A percentile compares a stretch with the other conserved stretches of the same genome.
These are phyloP conservation scores for Saccharum officinarum DNA, from an alignment of 176 grass and related monocot genomes.

Conservation along the genomic window DNA sequence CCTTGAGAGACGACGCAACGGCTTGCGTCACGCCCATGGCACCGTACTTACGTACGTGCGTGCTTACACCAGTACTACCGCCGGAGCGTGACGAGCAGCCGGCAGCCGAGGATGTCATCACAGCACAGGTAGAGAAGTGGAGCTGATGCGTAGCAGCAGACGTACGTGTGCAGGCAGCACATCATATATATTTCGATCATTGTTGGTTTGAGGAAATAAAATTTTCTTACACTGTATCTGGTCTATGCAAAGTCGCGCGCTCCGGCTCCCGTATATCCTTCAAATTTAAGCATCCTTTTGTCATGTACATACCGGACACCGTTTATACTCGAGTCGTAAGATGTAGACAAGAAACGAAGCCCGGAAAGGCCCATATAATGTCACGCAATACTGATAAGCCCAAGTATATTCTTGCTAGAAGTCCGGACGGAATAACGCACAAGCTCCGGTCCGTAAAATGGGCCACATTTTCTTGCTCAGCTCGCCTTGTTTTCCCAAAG, in stretches of 20 bases:
- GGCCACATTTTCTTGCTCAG: not conserved
- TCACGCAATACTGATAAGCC: not conserved
- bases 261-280: too few species aligned
- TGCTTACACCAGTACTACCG: not conserved
- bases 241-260: not conserved
- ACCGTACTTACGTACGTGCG: not conserved
- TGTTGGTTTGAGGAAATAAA: not conserved
- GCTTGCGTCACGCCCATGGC: slow-evolving; percentile 26
- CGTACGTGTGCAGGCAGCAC: not conserved
- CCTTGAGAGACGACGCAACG: not conserved
- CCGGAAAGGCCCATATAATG: not conserved
- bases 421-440: not conserved
- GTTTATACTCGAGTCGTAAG: too few species aligned
- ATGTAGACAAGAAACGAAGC: not conserved
- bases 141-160: not conserved
- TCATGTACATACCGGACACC: too few species aligned
- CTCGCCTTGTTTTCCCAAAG: not conserved
- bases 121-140: not conserved
- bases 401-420: not conserved
- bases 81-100: not conserved
- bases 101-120: not conserved
- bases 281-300: not conserved
- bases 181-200: not conserved
- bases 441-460: not conserved
- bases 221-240: not conserved